Base-by-base conservation (phyloP, 176 grass and related monocot genomes). In the Phyllostachys edulis region DNA sequence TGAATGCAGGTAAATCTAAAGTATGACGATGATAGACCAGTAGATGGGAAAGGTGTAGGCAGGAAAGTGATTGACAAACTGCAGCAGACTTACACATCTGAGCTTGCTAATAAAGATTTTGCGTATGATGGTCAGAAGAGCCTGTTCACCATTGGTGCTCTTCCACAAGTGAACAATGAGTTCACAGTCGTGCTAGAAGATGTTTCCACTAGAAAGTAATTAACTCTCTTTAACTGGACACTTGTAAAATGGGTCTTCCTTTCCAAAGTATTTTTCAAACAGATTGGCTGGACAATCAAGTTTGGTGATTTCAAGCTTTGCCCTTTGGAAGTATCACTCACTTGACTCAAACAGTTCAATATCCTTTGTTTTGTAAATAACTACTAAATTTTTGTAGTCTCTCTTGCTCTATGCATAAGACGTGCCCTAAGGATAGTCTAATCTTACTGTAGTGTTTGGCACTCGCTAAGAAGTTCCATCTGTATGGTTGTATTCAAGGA, bases 101-200 rank as follows among this genome's bases (percentile, higher is more conserved):
- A 94, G 34, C 69, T 97, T 1, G 92, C 89, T 2, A 83, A 94
- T 69, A 97, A 97, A 60, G 86, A 94, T 20, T 97, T 97, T 46
- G 95, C 95, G 0, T 97, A 97, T 86, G 95, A 97, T 89, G 95
- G 95, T 39, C 88, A 97, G 73, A 94, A 97, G 63, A 94, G 86
- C 54, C 78, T 97, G 8, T 97, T 97, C 55, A 97, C 95, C 37
- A 65, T 94, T 12, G 95, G 95, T 40, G 69, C 92, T 60, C 95
- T 97, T 34, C 95, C 92, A 60, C 84, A 91, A 69, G 38, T 85
- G 0, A 94, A 94, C 38, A 92, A 91, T 7, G 95, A 94, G 45
- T 97, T 97, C 32, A 88, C 64, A 12, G 92, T 97, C 0, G 90
- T 94, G 10, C 26, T 94, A 2, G 90, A 94, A 46, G 95, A 97